Evolutionary conservation across 2,329 filamentous ascomycete genomes (phyloP).

Genomic region (Chrysosphaeria jannelii): DNA sequence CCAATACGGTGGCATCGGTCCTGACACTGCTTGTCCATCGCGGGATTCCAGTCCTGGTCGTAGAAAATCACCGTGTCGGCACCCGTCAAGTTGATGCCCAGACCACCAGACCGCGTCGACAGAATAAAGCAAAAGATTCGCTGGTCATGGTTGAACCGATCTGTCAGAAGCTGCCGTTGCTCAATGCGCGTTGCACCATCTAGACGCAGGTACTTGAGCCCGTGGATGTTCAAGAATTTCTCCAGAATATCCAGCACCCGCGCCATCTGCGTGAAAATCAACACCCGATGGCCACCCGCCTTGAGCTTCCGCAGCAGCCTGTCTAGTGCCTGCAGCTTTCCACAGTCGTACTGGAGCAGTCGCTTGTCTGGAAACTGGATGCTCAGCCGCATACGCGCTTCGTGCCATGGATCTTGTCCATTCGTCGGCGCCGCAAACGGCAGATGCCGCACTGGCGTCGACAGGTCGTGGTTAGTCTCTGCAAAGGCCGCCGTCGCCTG

Average conservation of each 20-base stretch:
- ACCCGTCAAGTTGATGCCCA: conserved; percentile 89
- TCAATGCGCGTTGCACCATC: conserved; percentile 94
- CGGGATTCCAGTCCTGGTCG: conserved; percentile 96
- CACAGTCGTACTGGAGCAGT: conserved; percentile 90
- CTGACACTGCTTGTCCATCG: conserved; percentile 98
- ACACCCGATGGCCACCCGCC: conserved; percentile 63
- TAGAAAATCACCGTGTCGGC: conserved; percentile 98
- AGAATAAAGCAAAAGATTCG: conserved; percentile 88
- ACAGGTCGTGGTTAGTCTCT: conserved; percentile 21
- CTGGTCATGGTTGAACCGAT: conserved; percentile 84
- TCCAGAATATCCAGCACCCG: conserved; percentile 94
- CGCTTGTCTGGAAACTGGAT: conserved; percentile 94
- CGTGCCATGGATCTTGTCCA: conserved; percentile 70
- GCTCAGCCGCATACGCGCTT: conserved; percentile 68
- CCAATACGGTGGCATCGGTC: conserved; percentile 92
- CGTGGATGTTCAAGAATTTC: conserved; percentile 91
- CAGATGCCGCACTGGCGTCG: conserved; percentile 22
- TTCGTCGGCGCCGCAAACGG: conserved; percentile 25
- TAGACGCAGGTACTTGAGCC: conserved; percentile 81
- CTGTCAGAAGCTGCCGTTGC: conserved; percentile 77
- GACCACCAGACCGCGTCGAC: conserved; percentile 72
- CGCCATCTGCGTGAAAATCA: conserved; percentile 99
- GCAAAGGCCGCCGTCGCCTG: not conserved
- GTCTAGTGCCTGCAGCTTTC: conserved; percentile 77
- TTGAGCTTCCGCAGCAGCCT: conserved; percentile 64